Evolutionary conservation across 495 filamentous ascomycete genomes (phyloP), one percentile per base, ranked within the genome.

Genomic region (Penicillium nucicola): DNA sequence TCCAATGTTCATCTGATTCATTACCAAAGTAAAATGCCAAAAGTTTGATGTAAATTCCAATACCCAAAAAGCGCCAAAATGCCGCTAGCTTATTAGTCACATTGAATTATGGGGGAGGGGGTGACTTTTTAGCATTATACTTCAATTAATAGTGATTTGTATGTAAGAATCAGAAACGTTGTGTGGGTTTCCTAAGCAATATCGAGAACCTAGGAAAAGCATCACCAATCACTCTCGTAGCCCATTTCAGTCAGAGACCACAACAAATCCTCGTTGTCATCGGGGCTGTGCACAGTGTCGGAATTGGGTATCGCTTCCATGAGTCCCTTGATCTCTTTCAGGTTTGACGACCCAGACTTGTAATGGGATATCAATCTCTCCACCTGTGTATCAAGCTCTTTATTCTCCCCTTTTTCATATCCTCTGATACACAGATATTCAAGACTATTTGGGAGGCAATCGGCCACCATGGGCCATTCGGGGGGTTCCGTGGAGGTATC

Each of bases 361-460:
- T 42, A 48, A 9, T 18, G 22, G 0, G 22, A 44, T 25, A 60
- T 34, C 32, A 68, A 40, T 2, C 45, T 38, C 43, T 59, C 39
- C 5, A 69, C 35, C 18, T 69, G 56, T 5, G 14, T 20, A 42
- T 69, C 63, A 10, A 50, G 40, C 1, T 35, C 40, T 10, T 36
- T 7, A 28, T 48, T 47, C 14, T 22, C 3, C 4, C 63, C 58
- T 15, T 35, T 61, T 19, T 60, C 30, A 19, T 66, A 68, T 11
- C 60, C 63, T 5, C 58, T 58, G 18, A 69, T 58, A 12, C 36
- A 58, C 25, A 69, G 30, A 51, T 57, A 58, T 20, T 69, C 63
- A 25, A 69, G 40, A 31, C 50, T 57, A 5, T 34, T 38, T 1
- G 61, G 66, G 12, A 69, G 41, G 14, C 25, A 18, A 22, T 64